Base-by-base conservation (phyloP, 331 rosid genomes). In the Arachis monticola region DNA sequence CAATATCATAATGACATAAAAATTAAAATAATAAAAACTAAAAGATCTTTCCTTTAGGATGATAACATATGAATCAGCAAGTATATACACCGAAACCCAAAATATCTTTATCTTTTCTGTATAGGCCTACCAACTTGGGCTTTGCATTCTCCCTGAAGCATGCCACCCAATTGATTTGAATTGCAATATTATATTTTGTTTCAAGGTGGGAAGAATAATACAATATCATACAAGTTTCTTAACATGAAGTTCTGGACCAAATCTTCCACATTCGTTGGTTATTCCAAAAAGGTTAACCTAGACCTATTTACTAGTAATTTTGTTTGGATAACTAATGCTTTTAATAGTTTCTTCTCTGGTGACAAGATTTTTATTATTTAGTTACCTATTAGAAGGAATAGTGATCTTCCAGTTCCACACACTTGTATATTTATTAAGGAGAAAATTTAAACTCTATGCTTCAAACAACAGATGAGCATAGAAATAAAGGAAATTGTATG, bases 21-120 rank as follows among this genome's bases (percentile, higher is more conserved):
- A 35, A 35, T 35, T 35, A 35, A 35, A 35, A 2, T 35, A 3
- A 2, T 35, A 35, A 2, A 35, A 35, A 35, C 3, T 35, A 35
- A 35, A 35, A 35, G 40, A 35, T 35, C 40, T 4, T 35, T 3
- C 40, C 3, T 35, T 35, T 35, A 35, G 40, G 40, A 22, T 22
- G 27, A 22, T 22, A 22, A 22, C 27, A 64, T 8, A 55, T 59
- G 38, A 51, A 2, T 52, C 78, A 74, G 71, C 72, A 74, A 11
- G 4, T n/a, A 55, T 22, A 42, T 51, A 38, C 63, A 62, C 30
- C 60, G 40, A 60, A 53, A 60, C 44, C 8, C 13, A 52, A 60
- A 62, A 32, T 22, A 47, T 27, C 76, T 75, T 75, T 4, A 35
- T 35, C 62, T 72, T 71, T 73, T 72, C 63, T 17, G 60, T 58